Evolutionary conservation across 108 stramenopile genomes (phyloP).

Genomic region (Skeletonema grethae): DNA sequence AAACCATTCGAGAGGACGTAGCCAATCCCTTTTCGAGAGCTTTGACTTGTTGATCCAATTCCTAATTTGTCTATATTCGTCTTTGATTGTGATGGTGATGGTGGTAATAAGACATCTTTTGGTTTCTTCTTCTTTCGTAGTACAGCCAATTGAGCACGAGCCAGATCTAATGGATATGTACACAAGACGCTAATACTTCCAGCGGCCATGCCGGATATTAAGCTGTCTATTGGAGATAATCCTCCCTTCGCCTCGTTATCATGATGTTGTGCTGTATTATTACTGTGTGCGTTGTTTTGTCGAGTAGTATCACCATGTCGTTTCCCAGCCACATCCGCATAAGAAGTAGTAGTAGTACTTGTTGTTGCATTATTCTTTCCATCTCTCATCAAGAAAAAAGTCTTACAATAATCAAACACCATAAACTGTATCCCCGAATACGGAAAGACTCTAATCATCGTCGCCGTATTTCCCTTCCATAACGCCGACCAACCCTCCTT

Average conservation of each 20-base stretch:
- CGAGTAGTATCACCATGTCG: background rate
- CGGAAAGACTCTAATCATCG: conserved; percentile 96
- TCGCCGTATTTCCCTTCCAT: conserved; percentile 96
- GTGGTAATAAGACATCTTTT: conserved; percentile 23
- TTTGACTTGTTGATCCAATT: background rate
- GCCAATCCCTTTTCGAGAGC: conserved; percentile 18
- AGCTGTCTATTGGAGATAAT: conserved; percentile 83
- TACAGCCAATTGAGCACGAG: conserved; percentile 95
- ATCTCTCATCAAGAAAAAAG: conserved; percentile 49
- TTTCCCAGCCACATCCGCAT: conserved; percentile 28
- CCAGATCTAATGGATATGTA: conserved; percentile 96
- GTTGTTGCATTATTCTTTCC: background rate
- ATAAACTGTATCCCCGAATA: conserved; percentile 97
- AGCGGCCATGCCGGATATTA: conserved; percentile 85
- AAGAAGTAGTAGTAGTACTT: background rate
- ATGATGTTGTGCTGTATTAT: background rate
- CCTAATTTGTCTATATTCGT: background rate
- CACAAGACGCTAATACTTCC: conserved; percentile 83
- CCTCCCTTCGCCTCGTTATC: conserved; percentile 35
- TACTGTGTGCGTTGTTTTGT: conserved; percentile 5
- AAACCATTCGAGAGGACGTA: conserved; percentile 28
- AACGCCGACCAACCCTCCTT: conserved; percentile 85
- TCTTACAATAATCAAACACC: conserved; percentile 92
- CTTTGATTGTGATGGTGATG: background rate
- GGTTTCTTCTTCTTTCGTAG: conserved; percentile 52